A percentile compares a stretch with the other conserved stretches of the same genome.
Conservation (phyloP, 495 filamentous ascomycete genomes). For the Hypoxylon fragiforme region DNA sequence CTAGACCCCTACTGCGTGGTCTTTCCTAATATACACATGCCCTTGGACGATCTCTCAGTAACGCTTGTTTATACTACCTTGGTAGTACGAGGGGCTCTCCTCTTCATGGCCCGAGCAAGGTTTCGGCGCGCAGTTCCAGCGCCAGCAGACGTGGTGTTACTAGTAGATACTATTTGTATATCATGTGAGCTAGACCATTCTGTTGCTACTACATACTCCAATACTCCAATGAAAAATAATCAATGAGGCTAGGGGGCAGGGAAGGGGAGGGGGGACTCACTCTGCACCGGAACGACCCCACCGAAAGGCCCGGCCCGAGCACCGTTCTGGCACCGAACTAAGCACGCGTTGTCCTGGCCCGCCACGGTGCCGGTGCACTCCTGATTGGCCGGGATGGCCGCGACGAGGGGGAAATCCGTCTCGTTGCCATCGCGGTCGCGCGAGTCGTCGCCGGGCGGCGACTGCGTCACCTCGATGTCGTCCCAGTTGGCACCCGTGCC, state of each 20-base stretch:
- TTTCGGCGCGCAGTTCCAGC: slow-evolving; percentile 20
- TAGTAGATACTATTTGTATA: slow-evolving; percentile 25
- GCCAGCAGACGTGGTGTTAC: slow-evolving; percentile 16
- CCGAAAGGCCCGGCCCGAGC: slow-evolving; percentile 57
- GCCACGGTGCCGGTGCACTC: slow-evolving; percentile 57
- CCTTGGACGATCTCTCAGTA: slow-evolving; percentile 1
- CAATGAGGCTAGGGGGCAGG: neutral
- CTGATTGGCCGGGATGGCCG: slow-evolving; percentile 51
- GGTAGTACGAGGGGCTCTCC: slow-evolving; percentile 3
- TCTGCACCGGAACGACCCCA: slow-evolving; percentile 58
- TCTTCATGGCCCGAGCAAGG: slow-evolving; percentile 23
- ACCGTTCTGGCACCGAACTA: slow-evolving; percentile 56
- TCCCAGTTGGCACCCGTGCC: slow-evolving; percentile 50
- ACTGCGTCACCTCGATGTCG: slow-evolving; percentile 43
- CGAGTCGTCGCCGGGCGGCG: slow-evolving; percentile 42
- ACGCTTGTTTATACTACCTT: no score
- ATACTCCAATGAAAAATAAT: neutral
- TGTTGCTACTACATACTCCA: no score
- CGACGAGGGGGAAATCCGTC: slow-evolving; percentile 50
- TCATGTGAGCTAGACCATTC: slow-evolving; percentile 17
- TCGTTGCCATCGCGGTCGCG: slow-evolving; percentile 38
- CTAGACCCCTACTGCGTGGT: no score
- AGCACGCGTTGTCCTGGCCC: slow-evolving; percentile 54
- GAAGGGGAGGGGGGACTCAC: slow-evolving; percentile 13
- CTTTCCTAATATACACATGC: neutral